Percentiles rank a stretch among this genome's conserved stretches.
Evolutionary conservation across 1,284 basidiomycete species (phyloP).

Genomic region (Ustilago cynodontis): DNA sequence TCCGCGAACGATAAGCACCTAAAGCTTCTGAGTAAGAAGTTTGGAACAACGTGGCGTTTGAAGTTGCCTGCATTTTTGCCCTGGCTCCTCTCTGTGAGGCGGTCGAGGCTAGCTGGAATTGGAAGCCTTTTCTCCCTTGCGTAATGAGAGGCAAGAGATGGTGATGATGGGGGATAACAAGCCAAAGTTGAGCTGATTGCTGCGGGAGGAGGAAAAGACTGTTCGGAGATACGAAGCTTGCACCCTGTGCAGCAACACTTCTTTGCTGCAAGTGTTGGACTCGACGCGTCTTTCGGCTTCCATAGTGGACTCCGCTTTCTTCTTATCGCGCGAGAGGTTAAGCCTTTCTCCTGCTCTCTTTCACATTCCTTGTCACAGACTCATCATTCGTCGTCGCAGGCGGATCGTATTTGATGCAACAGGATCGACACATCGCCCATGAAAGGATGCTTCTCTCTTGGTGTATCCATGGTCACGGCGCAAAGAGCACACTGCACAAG

Average conservation of each 20-base stretch:
- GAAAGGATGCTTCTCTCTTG: too few species aligned
- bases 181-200: background rate
- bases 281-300: background rate
- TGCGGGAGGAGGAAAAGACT: background rate
- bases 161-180: too few species aligned
- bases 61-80: conserved; percentile 41
- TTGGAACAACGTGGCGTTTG: conserved; percentile 48
- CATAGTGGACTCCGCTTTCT: background rate
- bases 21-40: conserved; percentile 47
- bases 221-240: background rate
- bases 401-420: too few species aligned
- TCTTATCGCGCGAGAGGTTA: background rate
- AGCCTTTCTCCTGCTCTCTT: background rate
- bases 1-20: conserved; percentile 34
- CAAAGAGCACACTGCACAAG: background rate
- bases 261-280: background rate
- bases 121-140: background rate
- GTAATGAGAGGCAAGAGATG: too few species aligned
- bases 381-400: background rate
- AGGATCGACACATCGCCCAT: too few species aligned
- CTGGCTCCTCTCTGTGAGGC: background rate
- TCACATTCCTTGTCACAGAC: background rate
- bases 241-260: conserved; percentile 3
- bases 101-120: background rate
- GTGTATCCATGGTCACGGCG: too few species aligned